These are phyloP conservation scores for Avena atlantica DNA, from an alignment of 176 grass and related monocot genomes.

Conservation along the genomic window DNA sequence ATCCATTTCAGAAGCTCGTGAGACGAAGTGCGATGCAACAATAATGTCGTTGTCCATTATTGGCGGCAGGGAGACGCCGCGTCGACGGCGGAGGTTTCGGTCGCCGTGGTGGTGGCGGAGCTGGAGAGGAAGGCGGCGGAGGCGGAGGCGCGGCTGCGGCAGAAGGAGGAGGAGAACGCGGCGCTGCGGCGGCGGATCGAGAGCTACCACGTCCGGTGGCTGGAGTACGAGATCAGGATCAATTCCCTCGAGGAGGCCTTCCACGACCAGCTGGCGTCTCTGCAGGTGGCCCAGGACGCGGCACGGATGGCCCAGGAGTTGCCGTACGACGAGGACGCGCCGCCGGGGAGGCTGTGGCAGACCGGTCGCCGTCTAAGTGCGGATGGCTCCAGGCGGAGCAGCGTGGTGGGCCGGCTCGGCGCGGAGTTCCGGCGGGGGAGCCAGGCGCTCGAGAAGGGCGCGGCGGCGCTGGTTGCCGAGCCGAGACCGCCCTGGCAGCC, in stretches of 20 bases:
- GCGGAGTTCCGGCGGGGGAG: constrained; percentile 44
- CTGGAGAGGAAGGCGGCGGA: constrained; percentile 43
- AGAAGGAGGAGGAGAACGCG: constrained; percentile 53
- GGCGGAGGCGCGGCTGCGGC: constrained; percentile 42
- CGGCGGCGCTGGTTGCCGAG: neutral
- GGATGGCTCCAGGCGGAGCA: neutral
- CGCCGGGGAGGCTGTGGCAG: neutral
- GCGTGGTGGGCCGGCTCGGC: neutral
- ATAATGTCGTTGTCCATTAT: neutral
- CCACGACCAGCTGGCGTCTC: constrained; percentile 45
- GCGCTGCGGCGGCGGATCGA: constrained; percentile 45
- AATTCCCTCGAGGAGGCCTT: constrained; percentile 53
- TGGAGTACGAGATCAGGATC: constrained; percentile 59
- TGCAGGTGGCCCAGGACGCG: constrained; percentile 40
- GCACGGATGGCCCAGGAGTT: neutral
- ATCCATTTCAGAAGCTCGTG: neutral
- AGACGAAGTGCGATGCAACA: neutral
- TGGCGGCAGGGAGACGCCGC: constrained; percentile 1
- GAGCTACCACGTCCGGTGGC: constrained; percentile 52
- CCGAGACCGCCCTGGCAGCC: constrained; percentile 8
- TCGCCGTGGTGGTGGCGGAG: neutral
- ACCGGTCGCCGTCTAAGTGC: neutral
- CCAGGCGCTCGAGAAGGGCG: constrained; percentile 39
- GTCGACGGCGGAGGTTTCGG: neutral
- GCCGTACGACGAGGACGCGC: constrained; percentile 2